Percentiles rank a stretch among this genome's conserved stretches.
Conservation (phyloP, 257 asterid species). For the Gardenia jasminoides region DNA sequence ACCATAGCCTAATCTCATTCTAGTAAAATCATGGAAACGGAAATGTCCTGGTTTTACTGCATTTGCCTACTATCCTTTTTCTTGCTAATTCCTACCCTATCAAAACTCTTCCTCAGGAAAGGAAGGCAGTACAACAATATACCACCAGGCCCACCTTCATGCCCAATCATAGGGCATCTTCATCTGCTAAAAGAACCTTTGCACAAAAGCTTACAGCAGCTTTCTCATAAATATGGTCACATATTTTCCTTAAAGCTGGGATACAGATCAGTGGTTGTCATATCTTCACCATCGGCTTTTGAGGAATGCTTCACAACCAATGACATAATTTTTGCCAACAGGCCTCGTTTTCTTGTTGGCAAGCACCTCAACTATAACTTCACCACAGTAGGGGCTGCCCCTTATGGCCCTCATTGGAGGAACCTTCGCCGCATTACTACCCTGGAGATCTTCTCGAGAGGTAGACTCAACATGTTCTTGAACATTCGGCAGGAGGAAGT, state of each 20-base stretch:
- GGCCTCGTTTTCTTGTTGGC: constrained; percentile 19
- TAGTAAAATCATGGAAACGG: not conserved
- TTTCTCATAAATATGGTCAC: constrained; percentile 7
- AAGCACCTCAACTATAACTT: constrained; percentile 25
- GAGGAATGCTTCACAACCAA: constrained; percentile 20
- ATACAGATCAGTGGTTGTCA: not conserved
- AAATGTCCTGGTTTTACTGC: not conserved
- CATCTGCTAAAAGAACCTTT: constrained; percentile 14
- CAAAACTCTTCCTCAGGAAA: not conserved
- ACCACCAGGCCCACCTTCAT: constrained; percentile 8
- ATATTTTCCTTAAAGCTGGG: constrained; percentile 5
- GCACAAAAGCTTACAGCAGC: not conserved
- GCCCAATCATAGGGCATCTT: constrained; percentile 23
- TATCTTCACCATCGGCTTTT: constrained; percentile 12
- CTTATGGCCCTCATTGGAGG: constrained; percentile 22
- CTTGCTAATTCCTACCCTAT: not conserved
- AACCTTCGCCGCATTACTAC: constrained; percentile 20
- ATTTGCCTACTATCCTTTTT: not conserved
- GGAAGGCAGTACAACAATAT: not conserved
- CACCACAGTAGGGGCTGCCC: constrained; percentile 19
- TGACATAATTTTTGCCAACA: constrained; percentile 19
- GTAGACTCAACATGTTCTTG: constrained; percentile 3
- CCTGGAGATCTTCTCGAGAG: constrained; percentile 10
- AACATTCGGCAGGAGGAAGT: constrained; percentile 10
- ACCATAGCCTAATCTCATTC: not conserved